These are phyloP conservation scores for Pseudotulostoma volvatum DNA, from an alignment of 495 filamentous ascomycete genomes.

Conservation along the genomic window DNA sequence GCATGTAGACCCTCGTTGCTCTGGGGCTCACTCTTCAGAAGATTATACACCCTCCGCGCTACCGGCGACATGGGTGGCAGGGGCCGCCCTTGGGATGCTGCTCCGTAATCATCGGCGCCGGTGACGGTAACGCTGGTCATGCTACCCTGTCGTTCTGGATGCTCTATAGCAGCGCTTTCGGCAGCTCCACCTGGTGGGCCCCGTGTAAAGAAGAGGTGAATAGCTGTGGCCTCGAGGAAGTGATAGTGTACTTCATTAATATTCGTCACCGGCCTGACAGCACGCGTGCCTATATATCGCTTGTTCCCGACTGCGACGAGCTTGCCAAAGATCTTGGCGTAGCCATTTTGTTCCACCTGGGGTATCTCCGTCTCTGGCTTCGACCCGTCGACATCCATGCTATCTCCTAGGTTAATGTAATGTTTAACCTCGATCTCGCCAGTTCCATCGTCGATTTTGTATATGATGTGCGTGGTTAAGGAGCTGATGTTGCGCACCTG, in stretches of 20 bases:
- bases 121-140: constrained; percentile 8
- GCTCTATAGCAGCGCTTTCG: constrained; percentile 8
- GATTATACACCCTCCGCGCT: constrained; percentile 51
- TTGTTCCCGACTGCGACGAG: constrained; percentile 65
- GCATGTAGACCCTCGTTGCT: constrained; percentile 68
- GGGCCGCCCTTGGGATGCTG: constrained; percentile 8
- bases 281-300: constrained; percentile 62
- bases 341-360: constrained; percentile 38
- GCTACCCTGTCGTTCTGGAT: constrained; percentile 11
- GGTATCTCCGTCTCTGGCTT: constrained; percentile 2
- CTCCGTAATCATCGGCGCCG: constrained; percentile 24
- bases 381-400: constrained; percentile 28
- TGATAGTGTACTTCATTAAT: constrained; percentile 87
- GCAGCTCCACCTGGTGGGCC: constrained; percentile 39
- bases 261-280: constrained; percentile 60
- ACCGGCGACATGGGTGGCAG: constrained; percentile 34
- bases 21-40: constrained; percentile 44
- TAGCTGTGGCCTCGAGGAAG: constrained; percentile 70
- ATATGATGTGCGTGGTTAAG: constrained; percentile 83
- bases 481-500: constrained; percentile 73
- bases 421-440: constrained; percentile 83
- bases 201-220: constrained; percentile 75
- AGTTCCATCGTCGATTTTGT: constrained; percentile 89
- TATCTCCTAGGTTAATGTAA: constrained; percentile 55
- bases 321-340: constrained; percentile 68